Conservation (phyloP, 1,139 yeast genomes). For the Yamadazyma mexicana region DNA sequence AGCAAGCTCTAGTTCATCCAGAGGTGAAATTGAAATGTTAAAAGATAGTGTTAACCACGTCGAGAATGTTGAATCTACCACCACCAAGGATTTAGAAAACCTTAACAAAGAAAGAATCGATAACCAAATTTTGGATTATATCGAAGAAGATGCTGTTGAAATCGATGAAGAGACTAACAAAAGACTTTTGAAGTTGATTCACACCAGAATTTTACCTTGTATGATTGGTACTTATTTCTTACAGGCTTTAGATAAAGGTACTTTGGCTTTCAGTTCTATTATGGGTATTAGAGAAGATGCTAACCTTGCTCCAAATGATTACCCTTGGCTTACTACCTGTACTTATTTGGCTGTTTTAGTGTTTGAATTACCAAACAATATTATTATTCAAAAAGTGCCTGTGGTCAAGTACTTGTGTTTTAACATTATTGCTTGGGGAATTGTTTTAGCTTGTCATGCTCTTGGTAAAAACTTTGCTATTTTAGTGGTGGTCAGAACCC, state of each 20-base stretch:
- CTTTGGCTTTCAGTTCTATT: constrained; percentile 47
- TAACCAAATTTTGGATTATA: constrained; percentile 21
- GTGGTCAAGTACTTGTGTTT: constrained; percentile 36
- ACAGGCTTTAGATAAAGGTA: constrained; percentile 47
- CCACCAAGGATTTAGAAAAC: constrained; percentile 4
- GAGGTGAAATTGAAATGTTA: constrained; percentile 12
- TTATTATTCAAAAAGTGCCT: constrained; percentile 37
- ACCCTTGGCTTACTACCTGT: constrained; percentile 42
- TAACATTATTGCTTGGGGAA: constrained; percentile 43
- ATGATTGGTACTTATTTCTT: constrained; percentile 42
- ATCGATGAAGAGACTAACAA: constrained; percentile 23
- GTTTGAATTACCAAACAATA: constrained; percentile 45
- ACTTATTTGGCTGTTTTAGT: constrained; percentile 47
- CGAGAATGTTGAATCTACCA: constrained; percentile 11
- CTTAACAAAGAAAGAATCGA: constrained; percentile 14
- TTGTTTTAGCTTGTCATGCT: constrained; percentile 37
- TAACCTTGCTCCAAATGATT: constrained; percentile 31
- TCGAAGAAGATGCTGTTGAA: constrained; percentile 20
- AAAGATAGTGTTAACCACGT: constrained; percentile 14
- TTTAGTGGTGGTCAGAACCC: constrained; percentile 39
- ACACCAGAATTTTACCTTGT: constrained; percentile 30
- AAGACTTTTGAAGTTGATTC: constrained; percentile 19
- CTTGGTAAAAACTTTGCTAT: constrained; percentile 40
- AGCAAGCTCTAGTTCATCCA: constrained; percentile 4
- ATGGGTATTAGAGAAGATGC: constrained; percentile 47